phyloP scores from a whole-genome alignment of 2,329 filamentous ascomycete genomes.

The Aspergillus thermomutatus region DNA sequence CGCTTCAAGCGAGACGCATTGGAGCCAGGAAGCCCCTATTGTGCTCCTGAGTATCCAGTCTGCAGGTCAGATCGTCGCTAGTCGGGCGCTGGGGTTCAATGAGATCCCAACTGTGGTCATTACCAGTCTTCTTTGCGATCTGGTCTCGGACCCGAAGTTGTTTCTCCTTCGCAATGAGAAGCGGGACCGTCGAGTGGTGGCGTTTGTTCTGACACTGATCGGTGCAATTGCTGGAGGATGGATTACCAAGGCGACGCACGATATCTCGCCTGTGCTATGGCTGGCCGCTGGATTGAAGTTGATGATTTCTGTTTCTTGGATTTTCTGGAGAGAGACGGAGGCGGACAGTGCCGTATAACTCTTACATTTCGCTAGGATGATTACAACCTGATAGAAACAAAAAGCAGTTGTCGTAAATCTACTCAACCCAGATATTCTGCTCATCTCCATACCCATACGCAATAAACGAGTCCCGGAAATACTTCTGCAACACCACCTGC shows the following conservation, averaged over 20 bases:
- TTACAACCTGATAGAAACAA: not conserved
- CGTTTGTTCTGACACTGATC: slow-evolving; percentile 23
- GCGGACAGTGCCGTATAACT: not conserved
- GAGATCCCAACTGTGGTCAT: slow-evolving; percentile 34
- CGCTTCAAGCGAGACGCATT: slow-evolving; percentile 7
- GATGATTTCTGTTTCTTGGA: slow-evolving; percentile 17
- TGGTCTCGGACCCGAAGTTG: slow-evolving; percentile 27
- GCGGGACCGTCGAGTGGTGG: slow-evolving; percentile 25
- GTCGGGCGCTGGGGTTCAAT: slow-evolving; percentile 24
- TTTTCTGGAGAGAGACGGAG: slow-evolving; percentile 14
- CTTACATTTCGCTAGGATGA: not conserved
- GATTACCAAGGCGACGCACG: slow-evolving; percentile 24
- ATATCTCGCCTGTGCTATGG: slow-evolving; percentile 24
- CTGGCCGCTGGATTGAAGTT: slow-evolving; percentile 23
- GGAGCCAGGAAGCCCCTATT: slow-evolving; percentile 28
- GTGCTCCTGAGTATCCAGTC: slow-evolving; percentile 30
- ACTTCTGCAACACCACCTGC: slow-evolving; percentile 21
- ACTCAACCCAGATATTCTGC: slow-evolving; percentile 17
- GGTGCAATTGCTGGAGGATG: slow-evolving; percentile 28
- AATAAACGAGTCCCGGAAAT: slow-evolving; percentile 25
- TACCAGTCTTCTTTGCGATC: slow-evolving; percentile 30
- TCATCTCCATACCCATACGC: slow-evolving; percentile 17
- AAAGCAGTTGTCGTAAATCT: not conserved
- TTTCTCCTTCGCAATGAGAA: slow-evolving; percentile 26
- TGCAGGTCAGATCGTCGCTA: slow-evolving; percentile 29